A percentile compares a stretch with the other conserved stretches of the same genome.
Conservation (phyloP, 306 rosid genomes). For the Vigna radiata region DNA sequence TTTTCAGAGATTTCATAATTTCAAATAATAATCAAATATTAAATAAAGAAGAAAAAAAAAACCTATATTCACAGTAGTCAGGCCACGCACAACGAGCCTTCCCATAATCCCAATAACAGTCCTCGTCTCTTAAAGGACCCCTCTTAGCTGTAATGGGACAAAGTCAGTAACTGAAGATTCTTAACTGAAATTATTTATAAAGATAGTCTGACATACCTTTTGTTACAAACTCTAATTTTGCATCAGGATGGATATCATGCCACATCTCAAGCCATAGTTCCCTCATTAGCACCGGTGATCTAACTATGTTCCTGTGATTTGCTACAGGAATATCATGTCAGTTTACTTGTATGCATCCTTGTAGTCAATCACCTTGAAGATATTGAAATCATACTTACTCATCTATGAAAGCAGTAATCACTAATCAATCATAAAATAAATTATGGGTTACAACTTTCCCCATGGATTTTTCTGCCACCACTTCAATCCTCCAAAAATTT, state of each 20-base stretch:
- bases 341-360: slow-evolving; percentile 39
- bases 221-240: slow-evolving; percentile 75
- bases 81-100: slow-evolving; percentile 99
- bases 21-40: slow-evolving; percentile 20
- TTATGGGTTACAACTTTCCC: background rate
- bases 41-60: slow-evolving; percentile 33
- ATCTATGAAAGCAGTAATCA: slow-evolving; percentile 19
- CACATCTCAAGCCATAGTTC: slow-evolving; percentile 99
- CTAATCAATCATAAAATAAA: slow-evolving; percentile 21
- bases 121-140: slow-evolving; percentile 93
- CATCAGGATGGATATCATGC: slow-evolving; percentile 92
- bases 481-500: background rate
- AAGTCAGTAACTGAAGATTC: slow-evolving; percentile 40
- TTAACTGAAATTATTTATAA: slow-evolving; percentile 36
- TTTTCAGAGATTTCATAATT: slow-evolving; percentile 3
- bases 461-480: background rate
- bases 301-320: slow-evolving; percentile 96
- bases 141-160: slow-evolving; percentile 77
- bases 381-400: slow-evolving; percentile 16
- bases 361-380: slow-evolving; percentile 10
- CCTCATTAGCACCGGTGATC: slow-evolving; percentile 91
- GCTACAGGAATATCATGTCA: slow-evolving; percentile 70
- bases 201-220: slow-evolving; percentile 64
- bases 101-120: slow-evolving; percentile 99
- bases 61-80: slow-evolving; percentile 98